Percentiles rank a stretch among this genome's conserved stretches.
Evolutionary conservation across 2,329 filamentous ascomycete species (phyloP).

Genomic region (Alternaria atra): DNA sequence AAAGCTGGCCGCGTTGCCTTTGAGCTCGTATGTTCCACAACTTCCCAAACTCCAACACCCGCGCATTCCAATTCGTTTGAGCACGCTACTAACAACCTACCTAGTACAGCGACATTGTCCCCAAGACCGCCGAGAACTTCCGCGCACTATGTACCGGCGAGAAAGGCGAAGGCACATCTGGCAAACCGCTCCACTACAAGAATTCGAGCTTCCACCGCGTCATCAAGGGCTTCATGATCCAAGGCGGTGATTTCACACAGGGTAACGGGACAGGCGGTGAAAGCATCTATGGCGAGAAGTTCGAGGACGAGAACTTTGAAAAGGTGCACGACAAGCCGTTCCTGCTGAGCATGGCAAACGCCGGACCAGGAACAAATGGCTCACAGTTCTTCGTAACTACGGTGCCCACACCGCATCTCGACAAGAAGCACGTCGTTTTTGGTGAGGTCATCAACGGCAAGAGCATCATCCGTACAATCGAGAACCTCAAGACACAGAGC

Average conservation of each 20-base stretch:
- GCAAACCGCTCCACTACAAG: constrained; percentile 92
- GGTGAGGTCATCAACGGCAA: constrained; percentile 94
- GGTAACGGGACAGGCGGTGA: constrained; percentile 96
- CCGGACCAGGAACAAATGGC: constrained; percentile 92
- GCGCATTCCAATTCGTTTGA: background rate
- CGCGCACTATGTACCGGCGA: constrained; percentile 92
- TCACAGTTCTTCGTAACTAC: constrained; percentile 99
- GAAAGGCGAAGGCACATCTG: constrained; percentile 82
- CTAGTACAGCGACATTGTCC: constrained; percentile 67
- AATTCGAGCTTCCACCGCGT: constrained; percentile 91
- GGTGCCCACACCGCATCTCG: constrained; percentile 90
- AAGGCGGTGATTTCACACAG: constrained; percentile 95
- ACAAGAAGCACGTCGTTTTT: constrained; percentile 97
- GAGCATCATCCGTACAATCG: constrained; percentile 86
- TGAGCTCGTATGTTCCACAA: constrained; percentile 71
- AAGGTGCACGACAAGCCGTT: constrained; percentile 93
- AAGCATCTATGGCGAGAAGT: constrained; percentile 97
- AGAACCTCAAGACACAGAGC: constrained; percentile 78
- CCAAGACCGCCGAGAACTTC: constrained; percentile 97
- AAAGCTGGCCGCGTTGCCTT: constrained; percentile 82
- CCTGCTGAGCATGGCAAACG: constrained; percentile 97
- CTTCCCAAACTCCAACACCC: background rate
- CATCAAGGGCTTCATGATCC: constrained; percentile 99
- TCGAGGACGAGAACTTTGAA: constrained; percentile 95
- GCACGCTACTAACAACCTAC: constrained; percentile 16